Conservation (phyloP, 1,139 yeast genomes). For the Geotrichum bryndzae region DNA sequence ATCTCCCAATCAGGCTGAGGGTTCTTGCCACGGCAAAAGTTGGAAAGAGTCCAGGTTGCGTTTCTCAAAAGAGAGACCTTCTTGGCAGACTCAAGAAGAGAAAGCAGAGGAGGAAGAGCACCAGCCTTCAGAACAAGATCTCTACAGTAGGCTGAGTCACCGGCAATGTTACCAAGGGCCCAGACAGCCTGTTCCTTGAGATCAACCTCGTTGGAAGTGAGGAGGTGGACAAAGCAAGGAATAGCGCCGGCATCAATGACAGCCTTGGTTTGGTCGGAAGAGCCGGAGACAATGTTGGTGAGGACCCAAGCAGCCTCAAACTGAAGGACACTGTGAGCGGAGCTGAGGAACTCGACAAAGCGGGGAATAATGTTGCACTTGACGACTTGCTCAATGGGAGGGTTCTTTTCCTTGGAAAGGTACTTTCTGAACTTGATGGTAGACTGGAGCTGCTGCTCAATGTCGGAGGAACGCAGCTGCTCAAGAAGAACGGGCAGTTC, state of each 20-base stretch:
- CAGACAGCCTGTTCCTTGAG: conserved; percentile 98
- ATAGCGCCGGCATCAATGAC: conserved; percentile 94
- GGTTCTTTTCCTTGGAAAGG: conserved; percentile 88
- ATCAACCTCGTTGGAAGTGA: conserved; percentile 75
- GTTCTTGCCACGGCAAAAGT: conserved; percentile 90
- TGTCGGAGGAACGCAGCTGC: conserved; percentile 68
- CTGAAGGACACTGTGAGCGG: conserved; percentile 77
- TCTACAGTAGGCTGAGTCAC: conserved; percentile 85
- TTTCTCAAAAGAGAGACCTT: conserved; percentile 80
- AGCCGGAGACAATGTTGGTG: conserved; percentile 96
- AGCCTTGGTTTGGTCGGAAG: conserved; percentile 78
- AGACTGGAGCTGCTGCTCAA: conserved; percentile 79
- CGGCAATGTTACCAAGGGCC: conserved; percentile 99
- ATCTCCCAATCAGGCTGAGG: conserved; percentile 94
- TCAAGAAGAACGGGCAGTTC: conserved; percentile 85
- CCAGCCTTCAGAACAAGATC: conserved; percentile 79
- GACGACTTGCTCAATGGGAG: conserved; percentile 94
- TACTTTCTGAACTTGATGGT: conserved; percentile 91
- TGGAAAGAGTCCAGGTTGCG: conserved; percentile 96
- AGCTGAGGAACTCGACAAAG: conserved; percentile 78
- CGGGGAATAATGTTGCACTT: conserved; percentile 89
- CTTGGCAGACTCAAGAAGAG: conserved; percentile 71
- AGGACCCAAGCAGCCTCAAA: conserved; percentile 99
- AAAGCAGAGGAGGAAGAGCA: conserved; percentile 84
- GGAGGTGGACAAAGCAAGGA: conserved; percentile 77